phyloP scores from a whole-genome alignment of 495 filamentous ascomycete species.

The Penicillium atrosanguineum region DNA sequence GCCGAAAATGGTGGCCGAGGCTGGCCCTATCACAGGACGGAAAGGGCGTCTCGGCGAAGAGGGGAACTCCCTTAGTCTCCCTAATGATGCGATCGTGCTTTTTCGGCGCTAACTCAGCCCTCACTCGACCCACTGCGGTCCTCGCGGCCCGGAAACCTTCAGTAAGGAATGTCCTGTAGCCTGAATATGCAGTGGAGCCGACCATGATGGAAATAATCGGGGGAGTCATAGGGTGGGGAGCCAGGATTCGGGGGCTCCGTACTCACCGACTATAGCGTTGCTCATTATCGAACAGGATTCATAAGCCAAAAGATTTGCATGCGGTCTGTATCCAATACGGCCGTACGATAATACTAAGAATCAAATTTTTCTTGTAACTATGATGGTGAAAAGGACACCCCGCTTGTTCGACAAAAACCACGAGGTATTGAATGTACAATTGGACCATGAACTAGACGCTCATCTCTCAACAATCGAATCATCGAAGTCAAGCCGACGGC shows the following conservation, averaged over 20 bases:
- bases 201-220: not conserved
- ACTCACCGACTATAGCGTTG: not conserved
- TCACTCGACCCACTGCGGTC: slow-evolving; percentile 27
- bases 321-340: slow-evolving; percentile 2
- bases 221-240: too few relatives aligned
- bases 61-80: slow-evolving; percentile 7
- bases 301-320: slow-evolving; percentile 2
- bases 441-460: not conserved
- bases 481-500: slow-evolving; percentile 14
- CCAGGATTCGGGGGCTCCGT: not conserved
- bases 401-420: slow-evolving; percentile 24
- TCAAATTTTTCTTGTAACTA: too few relatives aligned
- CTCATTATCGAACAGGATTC: not conserved
- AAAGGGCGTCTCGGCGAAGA: slow-evolving; percentile 18
- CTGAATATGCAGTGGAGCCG: not conserved
- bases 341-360: not conserved
- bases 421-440: slow-evolving; percentile 24
- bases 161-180: slow-evolving; percentile 16
- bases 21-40: slow-evolving; percentile 23
- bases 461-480: not conserved
- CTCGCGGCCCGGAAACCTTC: slow-evolving; percentile 32
- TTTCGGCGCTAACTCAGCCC: slow-evolving; percentile 21
- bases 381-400: slow-evolving; percentile 6
- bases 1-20: slow-evolving; percentile 18
- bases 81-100: slow-evolving; percentile 18